These are phyloP conservation scores for Sugiyamaella novakii DNA, from an alignment of 1,139 yeast genomes.

Conservation along the genomic window DNA sequence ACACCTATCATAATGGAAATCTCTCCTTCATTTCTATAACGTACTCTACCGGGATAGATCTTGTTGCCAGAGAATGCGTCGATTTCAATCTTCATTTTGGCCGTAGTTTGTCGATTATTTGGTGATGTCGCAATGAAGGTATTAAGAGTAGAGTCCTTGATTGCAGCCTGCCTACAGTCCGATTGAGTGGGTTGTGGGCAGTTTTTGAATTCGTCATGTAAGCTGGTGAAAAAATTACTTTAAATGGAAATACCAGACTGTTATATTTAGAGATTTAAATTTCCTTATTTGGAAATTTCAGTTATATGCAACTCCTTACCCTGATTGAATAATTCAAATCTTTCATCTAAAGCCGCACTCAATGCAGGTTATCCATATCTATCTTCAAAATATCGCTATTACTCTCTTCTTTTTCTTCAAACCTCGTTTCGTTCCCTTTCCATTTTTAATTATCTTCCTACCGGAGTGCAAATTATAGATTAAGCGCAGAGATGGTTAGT, in stretches of 20 bases:
- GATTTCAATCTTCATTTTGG: slow-evolving; percentile 95
- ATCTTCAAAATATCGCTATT: too few species aligned
- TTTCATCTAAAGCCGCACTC: slow-evolving; percentile 12
- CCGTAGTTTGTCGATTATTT: slow-evolving; percentile 23
- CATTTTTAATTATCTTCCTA: slow-evolving; percentile 34
- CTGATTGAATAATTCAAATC: neutral
- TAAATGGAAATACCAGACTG: slow-evolving; percentile 1
- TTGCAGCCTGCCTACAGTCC: slow-evolving; percentile 7
- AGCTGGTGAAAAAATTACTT: slow-evolving; percentile 3
- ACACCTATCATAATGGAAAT: neutral
- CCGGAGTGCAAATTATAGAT: slow-evolving; percentile 78
- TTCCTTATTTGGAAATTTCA: neutral
- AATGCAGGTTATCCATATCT: too few species aligned
- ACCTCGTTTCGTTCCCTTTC: slow-evolving; percentile 4
- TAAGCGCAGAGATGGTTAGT: slow-evolving; percentile 96
- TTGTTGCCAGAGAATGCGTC: slow-evolving; percentile 99
- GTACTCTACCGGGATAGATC: slow-evolving; percentile 98
- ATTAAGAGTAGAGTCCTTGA: slow-evolving; percentile 2
- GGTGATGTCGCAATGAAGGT: slow-evolving; percentile 20
- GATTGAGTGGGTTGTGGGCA: too few species aligned
- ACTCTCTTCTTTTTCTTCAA: slow-evolving; percentile 1
- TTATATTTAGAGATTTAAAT: neutral
- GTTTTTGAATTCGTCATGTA: too few species aligned
- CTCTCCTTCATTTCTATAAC: slow-evolving; percentile 21
- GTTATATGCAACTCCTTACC: neutral